Percentiles rank a stretch among this genome's conserved stretches.
Conservation (phyloP, 768 basidiomycete species). For the Hortiboletus campestris region DNA sequence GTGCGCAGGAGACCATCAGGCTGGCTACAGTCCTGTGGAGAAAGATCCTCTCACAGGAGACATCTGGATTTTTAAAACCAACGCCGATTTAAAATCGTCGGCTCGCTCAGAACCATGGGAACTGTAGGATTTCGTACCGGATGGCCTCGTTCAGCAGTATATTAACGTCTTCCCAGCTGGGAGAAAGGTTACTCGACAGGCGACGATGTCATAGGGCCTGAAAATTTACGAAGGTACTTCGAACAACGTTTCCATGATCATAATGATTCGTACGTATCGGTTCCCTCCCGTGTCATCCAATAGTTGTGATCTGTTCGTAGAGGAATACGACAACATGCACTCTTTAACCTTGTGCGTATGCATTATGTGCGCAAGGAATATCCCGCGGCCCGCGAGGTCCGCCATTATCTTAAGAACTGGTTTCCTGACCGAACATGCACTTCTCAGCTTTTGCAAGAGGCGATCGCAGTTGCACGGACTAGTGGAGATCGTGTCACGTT, state of each 20-base stretch:
- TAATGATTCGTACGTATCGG: constrained; percentile 68
- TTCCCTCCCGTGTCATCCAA: neutral
- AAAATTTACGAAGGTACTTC: constrained; percentile 75
- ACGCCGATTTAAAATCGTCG: constrained; percentile 63
- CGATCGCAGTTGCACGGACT: constrained; percentile 73
- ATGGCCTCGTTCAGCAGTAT: neutral
- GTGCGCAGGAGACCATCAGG: constrained; percentile 47
- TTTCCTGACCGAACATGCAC: neutral
- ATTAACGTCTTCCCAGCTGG: constrained; percentile 46
- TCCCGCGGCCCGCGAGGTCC: constrained; percentile 65
- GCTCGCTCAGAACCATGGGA: constrained; percentile 61
- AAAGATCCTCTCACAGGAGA: constrained; percentile 55
- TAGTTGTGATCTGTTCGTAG: constrained; percentile 36
- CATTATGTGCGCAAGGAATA: constrained; percentile 72
- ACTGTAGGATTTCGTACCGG: constrained; percentile 40
- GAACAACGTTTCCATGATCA: constrained; percentile 82
- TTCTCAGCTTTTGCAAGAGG: constrained; percentile 67
- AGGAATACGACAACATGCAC: constrained; percentile 74
- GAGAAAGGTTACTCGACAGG: constrained; percentile 62
- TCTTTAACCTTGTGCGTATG: constrained; percentile 75
- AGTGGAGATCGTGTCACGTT: constrained; percentile 68
- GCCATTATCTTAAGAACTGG: constrained; percentile 1
- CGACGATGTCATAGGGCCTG: constrained; percentile 66
- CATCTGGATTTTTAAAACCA: constrained; percentile 56
- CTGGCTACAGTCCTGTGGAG: constrained; percentile 47